Percentiles rank a stretch among this genome's conserved stretches.
phyloP scores from a whole-genome alignment of 306 rosid species.

The Arachis stenosperma region DNA sequence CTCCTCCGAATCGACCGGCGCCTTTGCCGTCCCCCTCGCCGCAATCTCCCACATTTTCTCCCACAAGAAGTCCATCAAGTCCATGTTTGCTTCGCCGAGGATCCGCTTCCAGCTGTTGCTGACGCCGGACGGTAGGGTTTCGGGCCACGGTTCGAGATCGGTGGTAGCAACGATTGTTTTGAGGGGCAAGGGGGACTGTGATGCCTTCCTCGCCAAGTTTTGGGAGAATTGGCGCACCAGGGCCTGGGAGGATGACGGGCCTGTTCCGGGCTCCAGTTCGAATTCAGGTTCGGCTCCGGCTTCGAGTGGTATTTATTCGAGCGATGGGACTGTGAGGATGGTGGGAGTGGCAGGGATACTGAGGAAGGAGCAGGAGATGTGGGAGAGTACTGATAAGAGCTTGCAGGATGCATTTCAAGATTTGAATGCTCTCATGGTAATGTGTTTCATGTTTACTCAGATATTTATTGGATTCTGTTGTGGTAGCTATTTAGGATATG shows the following conservation, averaged over 20 bases:
- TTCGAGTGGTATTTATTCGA: slow-evolving; percentile 61
- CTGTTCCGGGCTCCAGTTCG: slow-evolving; percentile 34
- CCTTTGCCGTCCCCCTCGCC: slow-evolving; percentile 61
- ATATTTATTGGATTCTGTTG: background rate
- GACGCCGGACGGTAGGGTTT: slow-evolving; percentile 49
- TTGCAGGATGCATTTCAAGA: slow-evolving; percentile 98
- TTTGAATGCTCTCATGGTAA: slow-evolving; percentile 96
- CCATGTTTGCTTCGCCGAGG: slow-evolving; percentile 81
- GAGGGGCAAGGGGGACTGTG: slow-evolving; percentile 87
- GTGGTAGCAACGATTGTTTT: slow-evolving; percentile 65
- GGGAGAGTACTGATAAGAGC: slow-evolving; percentile 98
- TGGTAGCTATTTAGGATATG: background rate
- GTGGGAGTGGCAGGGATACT: slow-evolving; percentile 94
- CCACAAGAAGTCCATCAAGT: slow-evolving; percentile 69
- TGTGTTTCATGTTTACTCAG: background rate
- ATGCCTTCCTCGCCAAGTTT: slow-evolving; percentile 67
- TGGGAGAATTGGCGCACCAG: slow-evolving; percentile 86
- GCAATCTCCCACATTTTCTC: slow-evolving; percentile 66
- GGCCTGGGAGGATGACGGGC: slow-evolving; percentile 72
- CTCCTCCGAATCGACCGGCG: slow-evolving; percentile 14
- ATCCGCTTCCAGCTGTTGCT: slow-evolving; percentile 80
- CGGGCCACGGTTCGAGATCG: slow-evolving; percentile 44
- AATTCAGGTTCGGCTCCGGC: slow-evolving; percentile 8
- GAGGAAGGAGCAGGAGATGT: slow-evolving; percentile 97
- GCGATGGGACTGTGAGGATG: slow-evolving; percentile 91